Base-by-base conservation (phyloP, 106 monocot genomes). In the Dactylorhiza incarnata region DNA sequence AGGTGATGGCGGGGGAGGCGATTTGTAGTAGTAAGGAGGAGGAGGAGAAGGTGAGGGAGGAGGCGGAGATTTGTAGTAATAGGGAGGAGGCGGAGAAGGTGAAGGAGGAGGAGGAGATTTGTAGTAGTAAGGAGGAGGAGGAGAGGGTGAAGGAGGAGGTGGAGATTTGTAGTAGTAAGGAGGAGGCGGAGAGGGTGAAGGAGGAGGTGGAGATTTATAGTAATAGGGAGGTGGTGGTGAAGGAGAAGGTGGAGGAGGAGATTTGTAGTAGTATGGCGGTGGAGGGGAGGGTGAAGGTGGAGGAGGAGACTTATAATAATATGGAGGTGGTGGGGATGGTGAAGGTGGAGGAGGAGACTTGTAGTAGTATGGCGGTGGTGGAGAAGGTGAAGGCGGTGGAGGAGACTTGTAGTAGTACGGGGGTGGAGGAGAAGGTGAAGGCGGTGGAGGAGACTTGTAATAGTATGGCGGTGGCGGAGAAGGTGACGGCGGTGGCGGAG, bases 101-200 rank as follows among this genome's bases (percentile, higher is more conserved):
- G 81, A 74, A 16, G 84, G 84, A 0, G 81, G 84, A 3, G 84
- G 84, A 0, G 84, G 78, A 16, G 58, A 71, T 20, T 71, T 73
- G 58, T 84, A 84, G n/a, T 68, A 48, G 9, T 84, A 84, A 0
- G 84, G 80, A 5, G 81, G 67, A 7, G 84, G 77, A 0, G 78
- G 78, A 0, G 78, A 75, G 0, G 9, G n/a, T 7, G 67, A 37
- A 26, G 67, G 67, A 37, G 67, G 67, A 3, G 67, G 72, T 3
- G 46, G 72, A 20, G 72, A 56, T 22, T 45, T 20, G 24, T 72
- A 67, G 16, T 51, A 51, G 48, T 61, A 43, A 9, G 56, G 1
- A 52, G 79, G 44, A 5, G 72, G 72, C 11, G 49, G 15, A 67
- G 66, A 67, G 49, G 58, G 54, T 2, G 45, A 16, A 15, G 74